Base-by-base conservation (phyloP, 148 eudicot genomes). In the Diospyros lotus region DNA sequence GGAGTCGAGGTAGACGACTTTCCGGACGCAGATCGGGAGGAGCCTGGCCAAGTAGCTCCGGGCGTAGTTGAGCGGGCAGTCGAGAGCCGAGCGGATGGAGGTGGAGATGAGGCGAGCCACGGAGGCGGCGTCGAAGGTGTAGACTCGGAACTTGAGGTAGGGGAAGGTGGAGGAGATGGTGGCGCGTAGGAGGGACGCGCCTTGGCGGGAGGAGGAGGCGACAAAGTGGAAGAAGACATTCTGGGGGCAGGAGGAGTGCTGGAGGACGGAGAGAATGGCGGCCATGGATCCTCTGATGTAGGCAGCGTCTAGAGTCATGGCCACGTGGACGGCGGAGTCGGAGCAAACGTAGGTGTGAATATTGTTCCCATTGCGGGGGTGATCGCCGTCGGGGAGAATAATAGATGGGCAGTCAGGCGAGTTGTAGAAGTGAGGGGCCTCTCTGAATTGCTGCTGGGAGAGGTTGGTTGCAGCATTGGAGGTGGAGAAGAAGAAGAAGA, bases 231-330 rank as follows among this genome's bases (percentile, higher is more conserved):
- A 93, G 74, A 86, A 71, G 14, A 78, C 76, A 76, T 89, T 89
- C 51, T 93, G 89, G 0, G 98, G 98, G 80, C 98, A 93, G 3
- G 91, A 82, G 2, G 96, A 75, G 81, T 93, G 98, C 56, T 90
- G 98, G 43, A 93, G 93, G 66, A 86, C 83, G 5, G 98, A 93
- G 72, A 90, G 84, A 45, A 93, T 84, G 0, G 96, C 98, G 0
- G 98, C 98, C 89, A 87, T 89, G 58, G 98, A 90, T 46, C 98
- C 98, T 0, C 98, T 89, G 79, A 90, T 81, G 87, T 93, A 93
- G 69, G 91, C 84, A 8, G 82, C 80, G 72, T 93, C 98, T 0
- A 93, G 85, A 2, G 98, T 93, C 93, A 93, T 93, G 0, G 98
- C 96, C 56, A 90, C 92, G 73, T 93, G 93, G 11, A 93, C 90